Percentiles rank a stretch among this genome's conserved stretches.
Conservation (phyloP, 768 basidiomycete species). For the Hericium erinaceus region DNA sequence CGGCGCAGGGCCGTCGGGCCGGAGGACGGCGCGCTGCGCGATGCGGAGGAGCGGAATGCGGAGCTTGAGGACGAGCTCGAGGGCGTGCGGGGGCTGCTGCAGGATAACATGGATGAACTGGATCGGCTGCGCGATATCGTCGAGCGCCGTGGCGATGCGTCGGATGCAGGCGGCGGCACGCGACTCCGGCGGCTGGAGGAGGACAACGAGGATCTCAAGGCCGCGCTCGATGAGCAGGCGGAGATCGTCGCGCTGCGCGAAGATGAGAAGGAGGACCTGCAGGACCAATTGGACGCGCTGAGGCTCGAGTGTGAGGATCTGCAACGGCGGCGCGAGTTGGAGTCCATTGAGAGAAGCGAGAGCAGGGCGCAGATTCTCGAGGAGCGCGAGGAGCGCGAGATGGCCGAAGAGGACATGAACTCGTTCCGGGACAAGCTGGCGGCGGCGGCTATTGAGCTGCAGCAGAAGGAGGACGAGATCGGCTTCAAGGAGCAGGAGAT, state of each 20-base stretch:
- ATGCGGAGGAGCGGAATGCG: constrained; percentile 49
- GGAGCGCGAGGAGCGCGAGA: constrained; percentile 65
- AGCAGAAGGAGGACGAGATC: constrained; percentile 81
- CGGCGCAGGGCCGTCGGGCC: constrained; percentile 30
- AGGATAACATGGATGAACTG: constrained; percentile 82
- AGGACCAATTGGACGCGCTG: constrained; percentile 56
- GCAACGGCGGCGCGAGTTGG: constrained; percentile 51
- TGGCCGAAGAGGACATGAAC: constrained; percentile 72
- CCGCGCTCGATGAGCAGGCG: constrained; percentile 46
- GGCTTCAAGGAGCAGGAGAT: constrained; percentile 73
- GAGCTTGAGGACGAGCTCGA: constrained; percentile 71
- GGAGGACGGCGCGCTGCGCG: constrained; percentile 45
- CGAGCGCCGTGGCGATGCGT: constrained; percentile 36
- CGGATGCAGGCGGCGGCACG: constrained; percentile 29
- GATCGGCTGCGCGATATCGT: constrained; percentile 63
- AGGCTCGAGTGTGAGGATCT: constrained; percentile 59
- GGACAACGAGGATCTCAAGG: constrained; percentile 54
- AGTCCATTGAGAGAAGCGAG: constrained; percentile 60
- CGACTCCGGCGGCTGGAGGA: constrained; percentile 45
- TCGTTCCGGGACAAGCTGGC: constrained; percentile 68
- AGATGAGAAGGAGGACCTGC: constrained; percentile 66
- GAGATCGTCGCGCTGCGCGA: constrained; percentile 46
- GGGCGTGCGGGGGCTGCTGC: constrained; percentile 54
- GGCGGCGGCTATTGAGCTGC: constrained; percentile 71
- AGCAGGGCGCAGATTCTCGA: constrained; percentile 65